Evolutionary conservation across 2,329 filamentous ascomycete genomes (phyloP), one percentile per base, ranked within the genome.

Genomic region (Thielaviopsis musarum): DNA sequence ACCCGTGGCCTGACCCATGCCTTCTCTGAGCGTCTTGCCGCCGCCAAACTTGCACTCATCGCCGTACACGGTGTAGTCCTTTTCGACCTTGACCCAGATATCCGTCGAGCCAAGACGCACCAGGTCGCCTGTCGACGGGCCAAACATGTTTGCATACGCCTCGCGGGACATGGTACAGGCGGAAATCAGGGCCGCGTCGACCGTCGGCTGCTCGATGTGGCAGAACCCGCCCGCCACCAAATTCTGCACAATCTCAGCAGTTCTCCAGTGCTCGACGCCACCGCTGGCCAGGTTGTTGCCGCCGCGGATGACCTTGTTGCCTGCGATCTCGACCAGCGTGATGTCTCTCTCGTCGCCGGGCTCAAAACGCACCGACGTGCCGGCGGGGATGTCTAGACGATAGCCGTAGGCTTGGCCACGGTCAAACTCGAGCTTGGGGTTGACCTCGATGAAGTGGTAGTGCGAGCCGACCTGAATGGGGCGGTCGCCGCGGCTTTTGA

Each of bases 21-120:
- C 91, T 70, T 97, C 91, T 62, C 91, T 81, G 61, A 97, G 73
- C 45, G 89, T 93, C 77, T 97, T 97, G 54, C 91, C 91, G 52
- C 91, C 91, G 17, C 91, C 91, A 70, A 97, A 97, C 64, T 90
- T 86, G 70, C 91, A 96, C 73, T 97, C 91, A 64, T 97, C 91
- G 9, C 91, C 91, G 68, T 95, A 94, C 4, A 76, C 74, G 0
- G 91, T 91, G 66, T 85, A 74, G 68, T 97, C 91, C 63, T 83
- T 85, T 72, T 97, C 91, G 5, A 97, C 87, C 70, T 84, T 82
- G 67, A 97, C 78, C 90, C 91, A 96, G 10, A 97, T 76, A 69
- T 95, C 85, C 2, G 91, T 97, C 63, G 81, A 78, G 0, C 88
- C 91, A 19, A 97, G 74, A 26, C 88, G 77, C 41, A 97, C 82